These are phyloP conservation scores for Geotrichum siamense DNA, from an alignment of 1,139 yeast species.

Conservation along the genomic window DNA sequence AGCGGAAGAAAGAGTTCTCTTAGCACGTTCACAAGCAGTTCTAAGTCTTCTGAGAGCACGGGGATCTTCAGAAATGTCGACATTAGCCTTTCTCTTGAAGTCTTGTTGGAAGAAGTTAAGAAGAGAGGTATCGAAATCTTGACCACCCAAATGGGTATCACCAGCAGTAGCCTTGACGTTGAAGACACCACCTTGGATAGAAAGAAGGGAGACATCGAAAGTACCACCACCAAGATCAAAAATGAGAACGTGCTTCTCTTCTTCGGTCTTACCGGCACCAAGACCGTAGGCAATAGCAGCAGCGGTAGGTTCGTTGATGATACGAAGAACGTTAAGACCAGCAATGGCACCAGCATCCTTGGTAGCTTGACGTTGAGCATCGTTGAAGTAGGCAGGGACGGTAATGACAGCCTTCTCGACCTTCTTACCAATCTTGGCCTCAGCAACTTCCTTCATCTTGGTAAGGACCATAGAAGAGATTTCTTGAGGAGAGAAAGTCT, in stretches of 20 bases:
- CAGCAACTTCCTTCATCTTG: conserved; percentile 98
- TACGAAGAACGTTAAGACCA: conserved; percentile 92
- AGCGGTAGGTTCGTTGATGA: conserved; percentile 96
- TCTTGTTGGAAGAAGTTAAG: conserved; percentile 72
- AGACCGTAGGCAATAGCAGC: conserved; percentile 99
- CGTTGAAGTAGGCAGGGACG: conserved; percentile 96
- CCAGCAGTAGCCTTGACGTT: conserved; percentile 98
- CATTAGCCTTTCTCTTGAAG: conserved; percentile 79
- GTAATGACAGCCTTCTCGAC: conserved; percentile 94
- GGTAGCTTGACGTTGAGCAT: conserved; percentile 97
- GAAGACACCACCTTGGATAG: conserved; percentile 92
- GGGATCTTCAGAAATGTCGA: conserved; percentile 65
- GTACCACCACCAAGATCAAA: conserved; percentile 99
- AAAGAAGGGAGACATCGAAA: conserved; percentile 87
- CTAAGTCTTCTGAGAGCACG: conserved; percentile 84
- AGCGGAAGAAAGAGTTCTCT: conserved; percentile 81
- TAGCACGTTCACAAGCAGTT: conserved; percentile 89
- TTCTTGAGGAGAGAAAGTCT: conserved; percentile 95
- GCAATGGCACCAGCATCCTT: conserved; percentile 98
- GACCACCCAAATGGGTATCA: conserved; percentile 26
- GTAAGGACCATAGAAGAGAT: conserved; percentile 92
- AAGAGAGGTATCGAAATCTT: conserved; percentile 75
- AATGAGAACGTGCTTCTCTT: conserved; percentile 78
- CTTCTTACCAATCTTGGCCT: conserved; percentile 87
- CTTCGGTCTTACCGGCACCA: conserved; percentile 77